phyloP scores from a whole-genome alignment of 495 filamentous ascomycete species.

The Penicillium paxilli region DNA sequence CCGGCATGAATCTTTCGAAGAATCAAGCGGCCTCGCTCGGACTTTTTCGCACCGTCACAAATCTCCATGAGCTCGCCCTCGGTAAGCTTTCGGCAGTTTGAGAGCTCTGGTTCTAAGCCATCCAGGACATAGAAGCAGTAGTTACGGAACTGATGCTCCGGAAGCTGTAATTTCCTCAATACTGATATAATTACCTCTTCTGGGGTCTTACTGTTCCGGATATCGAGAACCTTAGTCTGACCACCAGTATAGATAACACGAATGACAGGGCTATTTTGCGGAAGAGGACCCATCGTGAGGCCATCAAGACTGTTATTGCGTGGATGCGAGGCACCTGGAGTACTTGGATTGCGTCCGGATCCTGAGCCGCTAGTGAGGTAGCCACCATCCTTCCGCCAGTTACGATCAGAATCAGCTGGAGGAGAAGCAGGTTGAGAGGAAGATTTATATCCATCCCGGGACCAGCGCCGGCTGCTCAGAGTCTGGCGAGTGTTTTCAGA shows the following conservation, averaged over 20 bases:
- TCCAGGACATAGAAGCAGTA: constrained; percentile 83
- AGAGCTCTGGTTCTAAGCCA: constrained; percentile 77
- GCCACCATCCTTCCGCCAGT: constrained; percentile 47
- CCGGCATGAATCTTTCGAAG: constrained; percentile 84
- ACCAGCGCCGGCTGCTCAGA: constrained; percentile 70
- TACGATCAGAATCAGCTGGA: constrained; percentile 41
- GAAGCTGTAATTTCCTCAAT: constrained; percentile 74
- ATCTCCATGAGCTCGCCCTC: constrained; percentile 87
- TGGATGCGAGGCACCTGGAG: constrained; percentile 44
- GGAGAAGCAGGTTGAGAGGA: constrained; percentile 74
- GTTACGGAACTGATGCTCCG: constrained; percentile 74
- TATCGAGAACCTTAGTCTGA: constrained; percentile 87
- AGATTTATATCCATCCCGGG: constrained; percentile 55
- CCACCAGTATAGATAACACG: constrained; percentile 88
- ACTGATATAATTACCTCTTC: constrained; percentile 89
- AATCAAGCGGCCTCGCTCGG: constrained; percentile 87
- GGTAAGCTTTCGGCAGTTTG: constrained; percentile 71
- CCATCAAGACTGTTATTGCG: constrained; percentile 76
- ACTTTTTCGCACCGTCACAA: constrained; percentile 56
- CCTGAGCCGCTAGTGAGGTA: constrained; percentile 56
- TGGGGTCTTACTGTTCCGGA: constrained; percentile 82
- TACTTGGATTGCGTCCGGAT: constrained; percentile 46
- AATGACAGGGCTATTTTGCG: constrained; percentile 77
- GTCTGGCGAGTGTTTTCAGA: constrained; percentile 67
- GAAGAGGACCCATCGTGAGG: constrained; percentile 77